Evolutionary conservation across 345 rosid species (phyloP), one percentile per base, ranked within the genome.

Genomic region (Eucalyptus viminalis): DNA sequence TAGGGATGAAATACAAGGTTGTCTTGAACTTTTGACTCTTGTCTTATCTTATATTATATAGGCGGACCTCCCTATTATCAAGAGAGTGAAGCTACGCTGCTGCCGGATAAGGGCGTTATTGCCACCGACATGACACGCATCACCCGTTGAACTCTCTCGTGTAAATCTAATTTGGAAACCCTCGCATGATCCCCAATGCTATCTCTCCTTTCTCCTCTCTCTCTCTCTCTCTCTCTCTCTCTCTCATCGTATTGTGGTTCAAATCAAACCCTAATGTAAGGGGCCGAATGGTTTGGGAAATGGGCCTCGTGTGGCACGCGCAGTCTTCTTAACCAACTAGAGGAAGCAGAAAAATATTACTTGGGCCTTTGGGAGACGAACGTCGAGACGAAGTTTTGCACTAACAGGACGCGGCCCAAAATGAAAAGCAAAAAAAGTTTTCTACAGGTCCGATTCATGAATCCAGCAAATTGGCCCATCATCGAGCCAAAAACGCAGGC

Each of bases 341-440:
- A 37, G 83, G 83, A 72, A 5, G 83, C 45, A 6, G 27, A 19
- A 19, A 19, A 37, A 37, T 15, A 37, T 72, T 37, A 19, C 27
- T 6, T 37, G 81, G 81, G 27, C 81, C 81, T 5, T 72, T 8
- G 80, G 43, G 80, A 69, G 22, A 69, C 44, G 14, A 17, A 69
- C 0, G 44, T 69, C 44, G 80, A 17, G 12, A 9, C 44, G 2
- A 17, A 69, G 43, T 34, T 9, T 9, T 69, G 24, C 2, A 16
- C 11, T 19, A 34, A 10, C 24, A 16, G 27, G 11, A 21, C 12
- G 14, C 40, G 9, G 8, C 44, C 43, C 44, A 72, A 72, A 72
- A 72, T 72, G 4, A 37, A 34, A 34, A 17, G 4, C 2, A 19
- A 19, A 19, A 0, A 0, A 5, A 3, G 44, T 19, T 72, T 72